Conservation (phyloP, 345 rosid genomes). For the Populus deltoides region DNA sequence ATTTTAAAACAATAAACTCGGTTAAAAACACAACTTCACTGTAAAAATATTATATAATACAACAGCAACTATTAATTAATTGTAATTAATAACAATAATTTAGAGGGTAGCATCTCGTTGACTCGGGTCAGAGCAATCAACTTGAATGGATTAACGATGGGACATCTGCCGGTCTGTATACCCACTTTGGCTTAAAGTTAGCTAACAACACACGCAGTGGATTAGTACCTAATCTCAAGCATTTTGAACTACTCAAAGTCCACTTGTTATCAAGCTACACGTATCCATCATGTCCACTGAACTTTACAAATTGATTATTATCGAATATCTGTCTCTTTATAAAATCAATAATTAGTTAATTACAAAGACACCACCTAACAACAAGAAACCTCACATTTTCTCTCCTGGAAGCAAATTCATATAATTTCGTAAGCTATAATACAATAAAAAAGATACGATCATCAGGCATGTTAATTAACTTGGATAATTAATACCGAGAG, state of each 20-base stretch:
- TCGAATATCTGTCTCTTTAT: not conserved
- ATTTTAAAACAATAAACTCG: too few relatives aligned
- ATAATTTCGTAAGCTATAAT: too few relatives aligned
- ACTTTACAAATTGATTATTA: not conserved
- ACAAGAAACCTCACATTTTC: too few relatives aligned
- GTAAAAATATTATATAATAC: too few relatives aligned
- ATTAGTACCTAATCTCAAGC: not conserved
- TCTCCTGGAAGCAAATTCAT: too few relatives aligned
- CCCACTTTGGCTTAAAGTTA: not conserved
- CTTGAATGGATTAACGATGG: not conserved
- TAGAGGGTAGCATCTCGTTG: not conserved
- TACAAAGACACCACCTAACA: too few relatives aligned
- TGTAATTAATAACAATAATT: not conserved
- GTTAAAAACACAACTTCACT: too few relatives aligned
- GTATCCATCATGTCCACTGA: too few relatives aligned
- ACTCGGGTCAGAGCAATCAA: not conserved
- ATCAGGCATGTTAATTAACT: not conserved
- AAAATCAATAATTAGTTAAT: too few relatives aligned
- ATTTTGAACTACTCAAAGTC: not conserved
- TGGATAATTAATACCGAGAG: too few relatives aligned
- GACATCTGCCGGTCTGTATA: not conserved
- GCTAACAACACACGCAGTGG: not conserved
- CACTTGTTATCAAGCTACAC: too few relatives aligned
- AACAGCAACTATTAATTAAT: not conserved
- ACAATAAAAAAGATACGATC: too few relatives aligned